Evolutionary conservation across 768 basidiomycete genomes (phyloP).

Genomic region (Leccinum broughii): DNA sequence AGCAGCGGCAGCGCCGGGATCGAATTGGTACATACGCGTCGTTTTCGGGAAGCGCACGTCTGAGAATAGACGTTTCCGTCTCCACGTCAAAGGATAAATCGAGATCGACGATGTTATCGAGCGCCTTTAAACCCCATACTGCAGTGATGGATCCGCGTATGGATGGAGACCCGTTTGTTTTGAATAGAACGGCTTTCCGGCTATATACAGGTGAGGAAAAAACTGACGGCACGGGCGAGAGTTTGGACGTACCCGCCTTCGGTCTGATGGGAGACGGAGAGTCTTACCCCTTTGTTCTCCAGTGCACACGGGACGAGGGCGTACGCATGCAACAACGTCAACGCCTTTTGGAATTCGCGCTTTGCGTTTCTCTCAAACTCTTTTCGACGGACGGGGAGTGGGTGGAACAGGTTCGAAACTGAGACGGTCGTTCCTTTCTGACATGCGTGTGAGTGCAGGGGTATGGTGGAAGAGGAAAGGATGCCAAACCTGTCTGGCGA

Average conservation of each 20-base stretch:
- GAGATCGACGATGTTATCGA: slow-evolving; percentile 75
- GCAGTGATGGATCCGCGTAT: slow-evolving; percentile 64
- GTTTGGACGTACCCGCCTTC: slow-evolving; percentile 61
- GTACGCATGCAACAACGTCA: slow-evolving; percentile 83
- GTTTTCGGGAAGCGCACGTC: slow-evolving; percentile 19
- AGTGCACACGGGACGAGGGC: slow-evolving; percentile 78
- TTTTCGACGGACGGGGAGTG: slow-evolving; percentile 88
- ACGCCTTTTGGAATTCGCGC: slow-evolving; percentile 83
- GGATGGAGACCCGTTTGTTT: slow-evolving; percentile 67
- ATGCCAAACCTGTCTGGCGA: slow-evolving; percentile 72
- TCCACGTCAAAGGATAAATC: slow-evolving; percentile 68
- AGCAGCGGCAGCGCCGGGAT: neutral
- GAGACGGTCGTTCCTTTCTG: slow-evolving; percentile 87
- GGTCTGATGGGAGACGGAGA: slow-evolving; percentile 69
- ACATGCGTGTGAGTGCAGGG: neutral
- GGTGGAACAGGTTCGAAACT: slow-evolving; percentile 69
- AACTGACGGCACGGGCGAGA: neutral
- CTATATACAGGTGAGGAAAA: slow-evolving; percentile 33
- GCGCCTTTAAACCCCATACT: slow-evolving; percentile 82
- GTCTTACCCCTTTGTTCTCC: slow-evolving; percentile 60
- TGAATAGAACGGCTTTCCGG: slow-evolving; percentile 66
- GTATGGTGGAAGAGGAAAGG: neutral
- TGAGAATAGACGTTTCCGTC: slow-evolving; percentile 48
- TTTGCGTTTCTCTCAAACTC: slow-evolving; percentile 88
- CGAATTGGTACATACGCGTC: slow-evolving; percentile 22